These are phyloP conservation scores for Echites panduratus DNA, from an alignment of 257 asterid species.

Conservation along the genomic window DNA sequence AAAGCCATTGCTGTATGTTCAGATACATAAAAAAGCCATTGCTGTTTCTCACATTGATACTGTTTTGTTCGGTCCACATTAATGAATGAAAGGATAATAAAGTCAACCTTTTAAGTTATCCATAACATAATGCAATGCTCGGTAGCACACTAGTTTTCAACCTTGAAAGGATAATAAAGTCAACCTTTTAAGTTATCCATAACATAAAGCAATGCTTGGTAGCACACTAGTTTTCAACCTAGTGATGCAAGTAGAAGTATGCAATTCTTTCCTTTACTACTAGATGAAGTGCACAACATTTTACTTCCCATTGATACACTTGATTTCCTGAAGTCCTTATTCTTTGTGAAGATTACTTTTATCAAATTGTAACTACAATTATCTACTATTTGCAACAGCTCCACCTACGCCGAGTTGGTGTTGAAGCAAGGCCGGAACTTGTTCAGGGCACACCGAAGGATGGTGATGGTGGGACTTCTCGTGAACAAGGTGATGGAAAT, in stretches of 20 bases:
- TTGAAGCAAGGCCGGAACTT: slow-evolving; percentile 62
- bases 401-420: slow-evolving; percentile 83
- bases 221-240: background rate
- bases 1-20: slow-evolving; percentile 40
- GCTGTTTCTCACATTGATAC: background rate
- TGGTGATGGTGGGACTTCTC: slow-evolving; percentile 64
- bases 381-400: slow-evolving; percentile 42
- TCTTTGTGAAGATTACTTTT: background rate
- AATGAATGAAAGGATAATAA: background rate
- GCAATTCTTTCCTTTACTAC: background rate
- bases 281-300: background rate
- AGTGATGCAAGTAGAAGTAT: background rate
- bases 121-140: background rate
- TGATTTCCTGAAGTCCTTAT: background rate
- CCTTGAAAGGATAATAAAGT: background rate
- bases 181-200: background rate
- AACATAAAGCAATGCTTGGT: background rate
- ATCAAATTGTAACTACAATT: slow-evolving; percentile 1
- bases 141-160: background rate
- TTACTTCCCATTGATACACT: background rate
- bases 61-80: background rate
- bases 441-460: slow-evolving; percentile 40
- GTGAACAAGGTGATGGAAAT: slow-evolving; percentile 37
- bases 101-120: background rate
- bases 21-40: slow-evolving; percentile 38